These are phyloP conservation scores for Penicillium lagena DNA, from an alignment of 495 filamentous ascomycete species.

Conservation along the genomic window DNA sequence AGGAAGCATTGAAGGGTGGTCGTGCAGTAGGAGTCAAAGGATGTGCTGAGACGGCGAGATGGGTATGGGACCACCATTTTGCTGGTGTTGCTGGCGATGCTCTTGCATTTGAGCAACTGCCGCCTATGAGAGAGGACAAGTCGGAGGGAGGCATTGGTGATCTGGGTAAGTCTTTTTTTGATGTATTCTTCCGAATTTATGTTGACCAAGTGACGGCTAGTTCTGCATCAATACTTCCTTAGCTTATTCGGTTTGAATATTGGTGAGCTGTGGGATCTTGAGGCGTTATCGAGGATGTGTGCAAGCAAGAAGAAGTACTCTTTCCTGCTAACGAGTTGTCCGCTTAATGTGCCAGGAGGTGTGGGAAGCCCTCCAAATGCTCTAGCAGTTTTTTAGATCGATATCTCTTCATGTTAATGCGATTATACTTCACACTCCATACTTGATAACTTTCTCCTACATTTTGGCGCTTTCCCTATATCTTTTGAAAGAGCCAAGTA, in stretches of 20 bases:
- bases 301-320: constrained; percentile 19
- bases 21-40: background rate
- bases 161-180: background rate
- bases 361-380: constrained; percentile 28
- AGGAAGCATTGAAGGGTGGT: background rate
- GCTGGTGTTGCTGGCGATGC: constrained; percentile 10
- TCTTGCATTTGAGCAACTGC: constrained; percentile 6
- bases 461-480: no score
- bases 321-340: constrained; percentile 36
- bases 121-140: background rate
- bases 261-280: constrained; percentile 3
- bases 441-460: no score
- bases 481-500: no score
- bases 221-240: background rate
- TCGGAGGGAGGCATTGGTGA: background rate
- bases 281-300: constrained; percentile 4
- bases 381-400: constrained; percentile 20
- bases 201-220: background rate
- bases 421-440: no score
- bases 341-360: constrained; percentile 34
- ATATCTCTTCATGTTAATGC: no score
- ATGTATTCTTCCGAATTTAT: no score
- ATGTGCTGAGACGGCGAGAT: constrained; percentile 1
- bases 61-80: constrained; percentile 6
- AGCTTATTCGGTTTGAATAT: background rate